Conservation (phyloP, 805 yeast species). For the Zygosaccharomyces kombuchaensis region DNA sequence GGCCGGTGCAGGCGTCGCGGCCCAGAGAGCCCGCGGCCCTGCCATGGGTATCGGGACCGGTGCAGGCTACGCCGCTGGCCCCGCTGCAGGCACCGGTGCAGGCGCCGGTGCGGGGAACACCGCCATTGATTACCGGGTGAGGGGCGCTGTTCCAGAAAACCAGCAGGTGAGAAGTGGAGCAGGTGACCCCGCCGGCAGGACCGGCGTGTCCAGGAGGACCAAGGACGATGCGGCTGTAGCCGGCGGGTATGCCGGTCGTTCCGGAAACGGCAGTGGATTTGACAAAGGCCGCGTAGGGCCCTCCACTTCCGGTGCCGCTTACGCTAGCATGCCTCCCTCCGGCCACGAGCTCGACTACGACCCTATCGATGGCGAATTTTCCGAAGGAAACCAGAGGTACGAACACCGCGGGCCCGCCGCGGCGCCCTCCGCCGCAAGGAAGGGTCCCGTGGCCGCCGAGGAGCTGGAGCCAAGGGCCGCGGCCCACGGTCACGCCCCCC, state of each 20-base stretch:
- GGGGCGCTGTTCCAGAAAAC: not conserved
- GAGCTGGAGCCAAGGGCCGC: slow-evolving; percentile 1
- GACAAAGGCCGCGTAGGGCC: not conserved
- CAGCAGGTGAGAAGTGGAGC: not conserved
- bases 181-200: not conserved
- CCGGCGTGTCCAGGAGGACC: not conserved
- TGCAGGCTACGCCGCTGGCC: not conserved
- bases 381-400: slow-evolving; percentile 1
- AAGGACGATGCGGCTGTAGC: not conserved
- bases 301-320: not conserved
- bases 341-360: slow-evolving; percentile 1
- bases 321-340: not conserved
- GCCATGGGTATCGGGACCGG: not conserved
- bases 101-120: not conserved
- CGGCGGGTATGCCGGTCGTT: slow-evolving; percentile 1
- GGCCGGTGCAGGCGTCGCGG: slow-evolving; percentile 4
- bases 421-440: slow-evolving; percentile 2
- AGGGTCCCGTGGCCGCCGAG: not conserved
- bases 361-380: not conserved
- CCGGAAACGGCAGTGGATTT: not conserved
- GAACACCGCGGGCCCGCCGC: slow-evolving; percentile 2
- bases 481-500: slow-evolving; percentile 1
- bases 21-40: slow-evolving; percentile 1
- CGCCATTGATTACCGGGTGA: not conserved
- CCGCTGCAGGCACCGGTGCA: not conserved